Evolutionary conservation across 2,329 filamentous ascomycete species (phyloP).

Genomic region (Xylariaceae sp.): DNA sequence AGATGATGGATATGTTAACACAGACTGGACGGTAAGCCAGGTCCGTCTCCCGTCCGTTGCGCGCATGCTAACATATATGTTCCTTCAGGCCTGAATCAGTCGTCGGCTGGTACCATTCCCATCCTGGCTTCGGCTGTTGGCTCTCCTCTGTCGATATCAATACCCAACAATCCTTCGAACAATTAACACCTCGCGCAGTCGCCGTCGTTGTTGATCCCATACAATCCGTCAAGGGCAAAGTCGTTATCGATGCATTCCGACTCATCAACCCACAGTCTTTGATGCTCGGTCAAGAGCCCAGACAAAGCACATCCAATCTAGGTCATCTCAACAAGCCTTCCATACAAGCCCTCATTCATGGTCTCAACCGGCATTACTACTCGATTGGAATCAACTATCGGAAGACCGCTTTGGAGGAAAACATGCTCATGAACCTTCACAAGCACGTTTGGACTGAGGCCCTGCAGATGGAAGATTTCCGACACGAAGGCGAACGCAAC

Average conservation of each 20-base stretch:
- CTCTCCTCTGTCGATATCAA: constrained; percentile 99
- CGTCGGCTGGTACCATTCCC: constrained; percentile 99
- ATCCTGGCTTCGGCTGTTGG: constrained; percentile 99
- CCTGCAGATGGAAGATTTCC: constrained; percentile 95
- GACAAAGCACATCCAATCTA: constrained; percentile 96
- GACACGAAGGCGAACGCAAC: constrained; percentile 81
- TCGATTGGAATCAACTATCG: constrained; percentile 98
- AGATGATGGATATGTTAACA: constrained; percentile 99
- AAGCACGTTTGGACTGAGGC: constrained; percentile 99
- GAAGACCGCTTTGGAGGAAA: constrained; percentile 97
- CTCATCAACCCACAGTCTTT: constrained; percentile 97
- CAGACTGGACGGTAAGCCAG: constrained; percentile 86
- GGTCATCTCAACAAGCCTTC: constrained; percentile 99
- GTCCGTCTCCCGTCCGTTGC: not conserved
- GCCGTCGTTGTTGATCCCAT: constrained; percentile 98
- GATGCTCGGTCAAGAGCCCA: constrained; percentile 96
- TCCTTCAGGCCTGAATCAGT: constrained; percentile 87
- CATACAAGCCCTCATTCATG: constrained; percentile 98
- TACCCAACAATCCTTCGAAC: constrained; percentile 99
- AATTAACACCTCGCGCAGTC: constrained; percentile 93
- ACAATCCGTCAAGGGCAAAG: constrained; percentile 99
- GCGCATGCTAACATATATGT: constrained; percentile 11
- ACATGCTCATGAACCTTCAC: constrained; percentile 99
- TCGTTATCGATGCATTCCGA: constrained; percentile 98
- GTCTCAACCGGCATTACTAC: constrained; percentile 98